Conservation (phyloP, 2,329 filamentous ascomycete species). For the Pseudopithomyces maydicus region DNA sequence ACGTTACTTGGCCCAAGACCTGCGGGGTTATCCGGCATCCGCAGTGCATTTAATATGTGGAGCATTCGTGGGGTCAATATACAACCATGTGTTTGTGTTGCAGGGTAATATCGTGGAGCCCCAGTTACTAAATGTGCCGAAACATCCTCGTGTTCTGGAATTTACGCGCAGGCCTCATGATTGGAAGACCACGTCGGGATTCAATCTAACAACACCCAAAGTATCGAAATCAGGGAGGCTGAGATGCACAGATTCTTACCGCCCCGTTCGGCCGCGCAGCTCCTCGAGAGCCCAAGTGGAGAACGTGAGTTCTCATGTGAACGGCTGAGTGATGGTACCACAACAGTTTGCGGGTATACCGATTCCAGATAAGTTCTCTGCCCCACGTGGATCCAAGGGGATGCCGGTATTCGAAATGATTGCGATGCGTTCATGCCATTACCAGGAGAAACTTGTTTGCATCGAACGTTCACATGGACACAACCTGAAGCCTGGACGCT, state of each 20-base stretch:
- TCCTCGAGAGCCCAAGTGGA: not conserved
- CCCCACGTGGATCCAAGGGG: too few species aligned
- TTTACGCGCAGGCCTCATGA: conserved; percentile 6
- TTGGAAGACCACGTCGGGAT: conserved; percentile 4
- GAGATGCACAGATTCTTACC: not conserved
- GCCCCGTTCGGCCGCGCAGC: conserved; percentile 2
- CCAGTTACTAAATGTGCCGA: conserved; percentile 6
- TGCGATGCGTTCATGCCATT: too few species aligned
- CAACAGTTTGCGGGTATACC: too few species aligned
- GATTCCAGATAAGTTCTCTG: too few species aligned
- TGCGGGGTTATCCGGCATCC: not conserved
- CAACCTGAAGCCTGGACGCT: too few species aligned
- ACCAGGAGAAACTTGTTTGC: too few species aligned
- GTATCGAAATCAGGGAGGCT: not conserved
- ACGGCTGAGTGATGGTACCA: not conserved
- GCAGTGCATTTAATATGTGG: conserved; percentile 1
- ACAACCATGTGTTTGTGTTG: conserved; percentile 5
- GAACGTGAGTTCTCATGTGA: not conserved
- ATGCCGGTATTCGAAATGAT: too few species aligned
- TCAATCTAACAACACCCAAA: not conserved
- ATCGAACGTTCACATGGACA: too few species aligned
- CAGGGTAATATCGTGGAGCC: conserved; percentile 7
- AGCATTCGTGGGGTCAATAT: conserved; percentile 3
- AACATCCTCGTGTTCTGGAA: conserved; percentile 9
- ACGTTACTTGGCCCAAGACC: not conserved